Percentiles rank a stretch among this genome's conserved stretches.
phyloP scores from a whole-genome alignment of 2,329 filamentous ascomycete genomes.

The Xylaria sp. region DNA sequence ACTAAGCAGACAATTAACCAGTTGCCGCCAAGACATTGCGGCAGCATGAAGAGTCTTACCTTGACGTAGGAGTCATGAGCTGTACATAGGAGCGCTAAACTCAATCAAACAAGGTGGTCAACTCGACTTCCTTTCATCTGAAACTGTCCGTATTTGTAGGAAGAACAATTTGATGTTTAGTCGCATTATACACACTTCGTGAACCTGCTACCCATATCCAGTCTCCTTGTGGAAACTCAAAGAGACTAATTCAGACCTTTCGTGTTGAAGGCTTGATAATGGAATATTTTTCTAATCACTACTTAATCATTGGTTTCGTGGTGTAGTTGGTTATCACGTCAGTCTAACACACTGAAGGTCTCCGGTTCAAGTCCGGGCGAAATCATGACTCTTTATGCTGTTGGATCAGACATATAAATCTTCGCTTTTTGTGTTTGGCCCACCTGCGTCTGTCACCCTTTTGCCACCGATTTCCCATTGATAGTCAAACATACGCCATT shows the following conservation, averaged over 20 bases:
- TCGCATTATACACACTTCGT: background rate
- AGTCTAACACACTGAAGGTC: constrained; percentile 58
- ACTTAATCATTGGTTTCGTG: constrained; percentile 43
- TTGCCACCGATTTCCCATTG: no score
- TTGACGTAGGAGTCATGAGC: constrained; percentile 19
- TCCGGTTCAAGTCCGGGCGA: constrained; percentile 50
- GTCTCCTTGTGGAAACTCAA: no score
- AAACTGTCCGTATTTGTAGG: background rate
- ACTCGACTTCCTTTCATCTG: background rate
- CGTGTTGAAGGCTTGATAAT: no score
- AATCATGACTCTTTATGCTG: constrained; percentile 37
- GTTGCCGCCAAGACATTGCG: constrained; percentile 18
- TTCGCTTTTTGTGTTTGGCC: no score
- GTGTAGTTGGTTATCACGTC: constrained; percentile 60
- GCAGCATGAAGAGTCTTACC: constrained; percentile 26
- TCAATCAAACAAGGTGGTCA: background rate
- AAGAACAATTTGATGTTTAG: background rate
- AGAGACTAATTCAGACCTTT: no score
- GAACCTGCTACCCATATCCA: background rate
- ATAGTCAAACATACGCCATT: no score
- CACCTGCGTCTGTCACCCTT: no score
- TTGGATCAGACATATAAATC: background rate
- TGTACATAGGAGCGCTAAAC: constrained; percentile 13
- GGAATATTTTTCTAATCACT: rapidly evolving
- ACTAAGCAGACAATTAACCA: constrained; percentile 19